phyloP scores from a whole-genome alignment of 2,329 filamentous ascomycete genomes.

The Venturia nashicola region DNA sequence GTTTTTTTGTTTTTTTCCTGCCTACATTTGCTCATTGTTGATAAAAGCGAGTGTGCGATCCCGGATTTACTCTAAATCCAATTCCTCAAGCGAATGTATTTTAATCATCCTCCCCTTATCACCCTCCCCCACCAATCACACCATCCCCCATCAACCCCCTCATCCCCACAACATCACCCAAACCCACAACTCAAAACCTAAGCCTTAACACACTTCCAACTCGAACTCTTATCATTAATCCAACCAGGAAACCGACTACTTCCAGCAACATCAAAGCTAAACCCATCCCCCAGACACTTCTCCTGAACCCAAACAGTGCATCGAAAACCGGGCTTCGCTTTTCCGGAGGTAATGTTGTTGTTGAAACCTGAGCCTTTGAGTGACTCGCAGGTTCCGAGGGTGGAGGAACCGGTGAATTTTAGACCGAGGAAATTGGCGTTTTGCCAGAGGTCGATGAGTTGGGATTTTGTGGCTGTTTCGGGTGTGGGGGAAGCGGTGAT shows the following conservation, averaged over 20 bases:
- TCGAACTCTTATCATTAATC: constrained; percentile 9
- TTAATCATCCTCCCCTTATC: no score
- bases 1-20: no score
- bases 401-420: constrained; percentile 9
- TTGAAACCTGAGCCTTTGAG: not conserved
- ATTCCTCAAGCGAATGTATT: not conserved
- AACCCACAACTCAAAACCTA: not conserved
- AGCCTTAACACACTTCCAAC: constrained; percentile 10
- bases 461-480: not conserved
- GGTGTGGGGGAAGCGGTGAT: not conserved
- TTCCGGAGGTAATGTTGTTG: constrained; percentile 7
- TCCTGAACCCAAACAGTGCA: constrained; percentile 9
- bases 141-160: not conserved
- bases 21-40: no score
- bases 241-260: not conserved
- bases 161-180: not conserved
- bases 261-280: constrained; percentile 6
- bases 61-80: not conserved
- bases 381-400: constrained; percentile 7
- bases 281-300: constrained; percentile 3
- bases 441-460: constrained; percentile 10
- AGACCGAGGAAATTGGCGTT: constrained; percentile 9
- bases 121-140: not conserved
- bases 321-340: constrained; percentile 8
- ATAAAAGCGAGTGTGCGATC: no score